phyloP scores from a whole-genome alignment of 1,284 basidiomycete species.

The Stygiomarasmius scandens region DNA sequence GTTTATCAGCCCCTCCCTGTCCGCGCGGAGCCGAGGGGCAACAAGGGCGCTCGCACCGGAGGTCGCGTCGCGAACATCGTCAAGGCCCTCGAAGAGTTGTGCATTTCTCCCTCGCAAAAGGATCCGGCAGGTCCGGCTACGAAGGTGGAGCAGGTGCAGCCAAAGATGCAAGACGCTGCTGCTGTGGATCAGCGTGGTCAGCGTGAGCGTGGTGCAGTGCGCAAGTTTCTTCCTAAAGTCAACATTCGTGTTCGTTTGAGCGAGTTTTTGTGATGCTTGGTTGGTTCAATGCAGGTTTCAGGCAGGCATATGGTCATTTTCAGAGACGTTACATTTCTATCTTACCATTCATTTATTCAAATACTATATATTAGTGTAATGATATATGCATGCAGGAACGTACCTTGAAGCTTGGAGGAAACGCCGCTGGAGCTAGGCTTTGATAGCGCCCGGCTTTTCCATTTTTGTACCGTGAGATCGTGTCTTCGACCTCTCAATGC shows the following conservation, averaged over 20 bases:
- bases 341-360: no score
- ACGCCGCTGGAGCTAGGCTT: no score
- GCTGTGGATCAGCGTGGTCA: not conserved
- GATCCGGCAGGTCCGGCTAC: not conserved
- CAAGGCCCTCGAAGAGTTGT: not conserved
- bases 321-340: no score
- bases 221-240: not conserved
- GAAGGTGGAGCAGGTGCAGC: not conserved
- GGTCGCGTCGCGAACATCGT: not conserved
- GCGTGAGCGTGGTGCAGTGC: not conserved
- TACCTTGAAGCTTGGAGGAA: no score
- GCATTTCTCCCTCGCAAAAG: not conserved
- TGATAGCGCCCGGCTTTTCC: no score
- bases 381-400: no score
- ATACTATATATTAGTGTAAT: no score
- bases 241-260: not conserved
- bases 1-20: not conserved
- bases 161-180: not conserved
- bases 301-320: no score
- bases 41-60: not conserved
- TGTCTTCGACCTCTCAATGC: no score
- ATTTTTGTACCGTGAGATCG: no score
- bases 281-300: no score
- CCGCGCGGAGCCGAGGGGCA: not conserved
- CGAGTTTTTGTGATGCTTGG: not conserved